Evolutionary conservation across 305 asterid species (phyloP).

Genomic region (Fraxinus ornus): DNA sequence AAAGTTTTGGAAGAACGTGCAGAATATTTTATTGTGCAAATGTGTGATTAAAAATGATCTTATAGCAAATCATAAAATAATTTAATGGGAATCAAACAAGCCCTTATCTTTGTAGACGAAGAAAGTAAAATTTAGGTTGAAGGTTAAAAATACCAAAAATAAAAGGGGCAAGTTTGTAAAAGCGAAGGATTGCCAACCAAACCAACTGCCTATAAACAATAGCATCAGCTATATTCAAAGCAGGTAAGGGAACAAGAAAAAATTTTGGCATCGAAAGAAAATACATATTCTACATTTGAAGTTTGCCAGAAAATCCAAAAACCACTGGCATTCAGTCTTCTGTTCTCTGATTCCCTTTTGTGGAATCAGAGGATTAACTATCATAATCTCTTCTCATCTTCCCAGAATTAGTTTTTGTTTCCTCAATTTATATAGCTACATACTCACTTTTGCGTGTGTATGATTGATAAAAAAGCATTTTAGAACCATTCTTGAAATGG

Average conservation of each 20-base stretch:
- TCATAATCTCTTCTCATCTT: slow-evolving; percentile 25
- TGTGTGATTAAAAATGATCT: too few relatives aligned
- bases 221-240: slow-evolving; percentile 34
- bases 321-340: slow-evolving; percentile 34
- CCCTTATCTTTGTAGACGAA: too few relatives aligned
- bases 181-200: background rate
- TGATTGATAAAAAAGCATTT: slow-evolving; percentile 12
- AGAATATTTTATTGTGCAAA: too few relatives aligned
- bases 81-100: too few relatives aligned
- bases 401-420: slow-evolving; percentile 18
- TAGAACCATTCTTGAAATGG: slow-evolving; percentile 22
- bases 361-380: slow-evolving; percentile 75
- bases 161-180: slow-evolving; percentile 33
- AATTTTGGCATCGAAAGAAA: background rate
- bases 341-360: slow-evolving; percentile 76
- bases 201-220: slow-evolving; percentile 25
- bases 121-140: background rate
- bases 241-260: slow-evolving; percentile 10
- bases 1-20: too few relatives aligned
- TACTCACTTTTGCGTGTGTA: slow-evolving; percentile 9
- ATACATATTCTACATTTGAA: background rate
- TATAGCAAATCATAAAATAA: too few relatives aligned
- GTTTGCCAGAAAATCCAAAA: slow-evolving; percentile 20
- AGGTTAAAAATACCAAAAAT: background rate
- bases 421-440: slow-evolving; percentile 21